Conservation (phyloP, 495 filamentous ascomycete genomes). For the Pyrenula aspistea region DNA sequence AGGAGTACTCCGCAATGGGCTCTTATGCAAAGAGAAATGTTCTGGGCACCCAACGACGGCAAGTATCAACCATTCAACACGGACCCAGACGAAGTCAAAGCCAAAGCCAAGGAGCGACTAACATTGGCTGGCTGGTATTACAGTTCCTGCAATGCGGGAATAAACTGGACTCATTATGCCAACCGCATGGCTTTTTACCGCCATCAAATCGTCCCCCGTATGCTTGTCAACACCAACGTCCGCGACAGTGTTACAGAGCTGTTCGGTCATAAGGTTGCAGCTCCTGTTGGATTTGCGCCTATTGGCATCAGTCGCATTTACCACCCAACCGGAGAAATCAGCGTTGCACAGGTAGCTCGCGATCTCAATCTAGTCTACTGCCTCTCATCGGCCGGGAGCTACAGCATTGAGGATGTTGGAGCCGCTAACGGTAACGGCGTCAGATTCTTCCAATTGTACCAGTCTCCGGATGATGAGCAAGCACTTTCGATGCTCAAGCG, state of each 20-base stretch:
- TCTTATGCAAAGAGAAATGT: conserved; percentile 49
- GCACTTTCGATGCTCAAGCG: conserved; percentile 41
- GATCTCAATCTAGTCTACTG: conserved; percentile 46
- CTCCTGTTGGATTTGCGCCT: conserved; percentile 52
- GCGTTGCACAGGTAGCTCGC: conserved; percentile 44
- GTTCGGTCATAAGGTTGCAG: conserved; percentile 47
- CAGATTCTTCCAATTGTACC: conserved; percentile 55
- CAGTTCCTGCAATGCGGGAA: conserved; percentile 53
- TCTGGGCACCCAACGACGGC: conserved; percentile 45
- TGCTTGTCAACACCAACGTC: conserved; percentile 47
- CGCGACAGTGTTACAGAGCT: conserved; percentile 46
- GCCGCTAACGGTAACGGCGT: conserved; percentile 35
- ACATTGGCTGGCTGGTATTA: conserved; percentile 45
- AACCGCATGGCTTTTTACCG: conserved; percentile 60
- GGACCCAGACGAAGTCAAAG: conserved; percentile 44
- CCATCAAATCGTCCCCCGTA: conserved; percentile 50
- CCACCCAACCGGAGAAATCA: conserved; percentile 40
- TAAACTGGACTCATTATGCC: conserved; percentile 53
- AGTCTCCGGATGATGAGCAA: conserved; percentile 50
- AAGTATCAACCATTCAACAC: conserved; percentile 46
- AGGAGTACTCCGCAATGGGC: conserved; percentile 48
- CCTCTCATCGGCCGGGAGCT: conserved; percentile 46
- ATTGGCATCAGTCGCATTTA: conserved; percentile 59
- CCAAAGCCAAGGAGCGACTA: conserved; percentile 42
- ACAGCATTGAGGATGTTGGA: conserved; percentile 45